A percentile compares a stretch with the other conserved stretches of the same genome.
Conservation (phyloP, 2,329 filamentous ascomycete species). For the Trichoderma sp. region DNA sequence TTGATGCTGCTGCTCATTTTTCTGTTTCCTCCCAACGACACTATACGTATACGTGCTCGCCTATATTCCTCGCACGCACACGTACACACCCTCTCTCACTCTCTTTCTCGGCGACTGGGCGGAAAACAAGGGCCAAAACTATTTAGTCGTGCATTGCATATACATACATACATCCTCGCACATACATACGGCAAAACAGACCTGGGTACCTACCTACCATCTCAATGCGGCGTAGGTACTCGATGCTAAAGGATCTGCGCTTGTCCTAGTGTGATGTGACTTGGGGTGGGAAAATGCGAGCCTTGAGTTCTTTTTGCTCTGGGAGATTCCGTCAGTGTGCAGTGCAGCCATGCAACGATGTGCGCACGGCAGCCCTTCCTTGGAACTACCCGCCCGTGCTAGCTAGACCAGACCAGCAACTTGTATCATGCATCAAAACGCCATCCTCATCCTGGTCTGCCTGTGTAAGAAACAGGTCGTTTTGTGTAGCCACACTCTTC, state of each 20-base stretch:
- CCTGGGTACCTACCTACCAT: not conserved
- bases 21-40: not conserved
- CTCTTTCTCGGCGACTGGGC: not conserved
- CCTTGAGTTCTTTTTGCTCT: no score
- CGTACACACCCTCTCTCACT: not conserved
- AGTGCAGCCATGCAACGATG: not conserved
- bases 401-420: not conserved
- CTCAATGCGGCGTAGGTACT: slow-evolving; percentile 4
- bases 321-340: no score
- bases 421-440: slow-evolving; percentile 1
- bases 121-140: not conserved
- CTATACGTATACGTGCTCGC: no score
- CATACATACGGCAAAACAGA: not conserved
- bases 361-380: not conserved
- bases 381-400: not conserved
- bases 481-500: not conserved
- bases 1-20: not conserved
- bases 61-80: not conserved
- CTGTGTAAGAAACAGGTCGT: slow-evolving; percentile 1
- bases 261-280: slow-evolving; percentile 2
- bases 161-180: not conserved
- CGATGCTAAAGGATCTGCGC: slow-evolving; percentile 10
- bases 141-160: slow-evolving; percentile 7
- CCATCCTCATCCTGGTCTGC: not conserved
- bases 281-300: not conserved